These are phyloP conservation scores for Chaetomium cochliodes DNA, from an alignment of 495 filamentous ascomycete species.

Conservation along the genomic window DNA sequence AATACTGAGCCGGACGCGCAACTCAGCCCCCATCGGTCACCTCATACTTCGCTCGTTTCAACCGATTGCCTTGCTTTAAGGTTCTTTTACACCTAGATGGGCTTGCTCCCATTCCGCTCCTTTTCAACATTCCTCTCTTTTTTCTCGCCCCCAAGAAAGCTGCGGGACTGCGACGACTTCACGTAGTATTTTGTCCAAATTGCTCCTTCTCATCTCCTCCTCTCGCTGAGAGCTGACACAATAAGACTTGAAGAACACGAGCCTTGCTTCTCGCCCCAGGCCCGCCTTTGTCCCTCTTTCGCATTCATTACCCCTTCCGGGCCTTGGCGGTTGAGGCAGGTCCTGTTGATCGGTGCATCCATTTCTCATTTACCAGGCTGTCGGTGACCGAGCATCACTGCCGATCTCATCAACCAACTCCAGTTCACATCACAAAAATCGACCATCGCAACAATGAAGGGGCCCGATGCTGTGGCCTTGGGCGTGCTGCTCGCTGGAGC, in stretches of 20 bases:
- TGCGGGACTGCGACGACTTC: background rate
- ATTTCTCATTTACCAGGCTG: background rate
- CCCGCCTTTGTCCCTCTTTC: background rate
- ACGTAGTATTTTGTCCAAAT: background rate
- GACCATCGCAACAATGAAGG: constrained; percentile 30
- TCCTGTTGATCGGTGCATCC: background rate
- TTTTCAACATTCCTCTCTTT: background rate
- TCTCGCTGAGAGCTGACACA: background rate
- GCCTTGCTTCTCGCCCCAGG: background rate
- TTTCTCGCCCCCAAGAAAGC: background rate
- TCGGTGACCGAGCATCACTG: background rate
- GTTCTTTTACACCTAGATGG: background rate
- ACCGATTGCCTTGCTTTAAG: background rate
- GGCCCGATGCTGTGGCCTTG: constrained; percentile 26
- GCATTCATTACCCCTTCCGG: background rate
- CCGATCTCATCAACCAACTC: background rate
- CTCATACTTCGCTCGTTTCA: constrained; percentile 3
- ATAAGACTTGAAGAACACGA: no score
- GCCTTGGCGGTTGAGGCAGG: background rate
- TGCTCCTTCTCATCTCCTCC: background rate
- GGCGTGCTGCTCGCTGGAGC: constrained; percentile 36
- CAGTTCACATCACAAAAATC: background rate
- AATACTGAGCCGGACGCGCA: background rate
- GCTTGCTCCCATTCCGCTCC: background rate
- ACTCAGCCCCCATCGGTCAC: constrained; percentile 6